A percentile compares a stretch with the other conserved stretches of the same genome.
Conservation (phyloP, 2,329 filamentous ascomycete species). For the Botrytis fabae region DNA sequence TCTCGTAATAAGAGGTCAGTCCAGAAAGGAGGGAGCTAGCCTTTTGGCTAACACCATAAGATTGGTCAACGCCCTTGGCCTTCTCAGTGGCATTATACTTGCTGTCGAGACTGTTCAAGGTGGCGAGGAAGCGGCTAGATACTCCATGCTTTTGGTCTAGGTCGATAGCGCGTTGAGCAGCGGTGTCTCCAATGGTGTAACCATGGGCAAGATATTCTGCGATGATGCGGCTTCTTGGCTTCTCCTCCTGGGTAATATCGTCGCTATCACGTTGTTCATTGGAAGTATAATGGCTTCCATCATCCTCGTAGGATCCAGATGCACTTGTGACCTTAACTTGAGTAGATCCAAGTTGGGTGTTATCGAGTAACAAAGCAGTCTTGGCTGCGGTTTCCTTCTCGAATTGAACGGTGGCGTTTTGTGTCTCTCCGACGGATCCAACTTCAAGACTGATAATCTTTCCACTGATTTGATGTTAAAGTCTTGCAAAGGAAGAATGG, state of each 20-base stretch:
- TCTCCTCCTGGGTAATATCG: conserved; percentile 90
- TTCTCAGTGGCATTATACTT: conserved; percentile 88
- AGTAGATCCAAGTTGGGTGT: conserved; percentile 87
- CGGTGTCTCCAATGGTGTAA: conserved; percentile 70
- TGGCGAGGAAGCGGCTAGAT: conserved; percentile 73
- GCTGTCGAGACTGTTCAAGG: conserved; percentile 73
- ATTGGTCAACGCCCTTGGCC: conserved; percentile 79
- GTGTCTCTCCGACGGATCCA: conserved; percentile 64
- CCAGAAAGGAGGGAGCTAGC: conserved; percentile 66
- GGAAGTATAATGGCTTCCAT: conserved; percentile 55
- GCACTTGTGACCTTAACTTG: conserved; percentile 74
- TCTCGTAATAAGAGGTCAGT: conserved; percentile 88
- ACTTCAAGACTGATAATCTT: conserved; percentile 87
- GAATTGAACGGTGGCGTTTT: conserved; percentile 90
- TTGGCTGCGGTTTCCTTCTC: conserved; percentile 97
- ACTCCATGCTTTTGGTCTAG: conserved; percentile 90
- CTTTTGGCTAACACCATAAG: conserved; percentile 76
- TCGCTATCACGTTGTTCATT: conserved; percentile 60
- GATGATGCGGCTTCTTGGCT: conserved; percentile 88
- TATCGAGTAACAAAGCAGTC: conserved; percentile 94
- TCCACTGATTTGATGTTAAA: conserved; percentile 58
- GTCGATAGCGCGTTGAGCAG: conserved; percentile 79
- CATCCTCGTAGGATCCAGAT: conserved; percentile 61
- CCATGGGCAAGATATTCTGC: conserved; percentile 97
- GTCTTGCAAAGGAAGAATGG: not conserved